These are phyloP conservation scores for Salix udensis DNA, from an alignment of 345 rosid species.

Conservation along the genomic window DNA sequence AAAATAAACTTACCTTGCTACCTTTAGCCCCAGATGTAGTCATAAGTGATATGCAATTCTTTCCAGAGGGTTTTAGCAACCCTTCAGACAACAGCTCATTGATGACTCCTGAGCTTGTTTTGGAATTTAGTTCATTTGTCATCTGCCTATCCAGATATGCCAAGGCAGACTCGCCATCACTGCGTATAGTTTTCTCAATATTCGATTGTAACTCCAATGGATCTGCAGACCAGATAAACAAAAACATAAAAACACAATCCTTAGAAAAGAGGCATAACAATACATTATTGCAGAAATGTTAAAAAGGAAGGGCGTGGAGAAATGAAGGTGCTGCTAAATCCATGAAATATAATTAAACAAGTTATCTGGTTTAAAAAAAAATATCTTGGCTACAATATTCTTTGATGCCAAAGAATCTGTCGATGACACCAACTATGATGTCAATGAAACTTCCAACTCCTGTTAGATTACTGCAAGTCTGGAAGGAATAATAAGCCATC, in stretches of 20 bases:
- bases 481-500: not conserved
- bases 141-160: conserved; percentile 72
- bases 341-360: no score
- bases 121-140: conserved; percentile 63
- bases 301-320: no score
- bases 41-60: conserved; percentile 89
- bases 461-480: not conserved
- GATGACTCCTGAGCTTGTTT: conserved; percentile 64
- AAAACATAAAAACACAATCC: not conserved
- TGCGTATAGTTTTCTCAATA: conserved; percentile 66
- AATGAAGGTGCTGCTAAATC: no score
- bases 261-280: not conserved
- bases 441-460: not conserved
- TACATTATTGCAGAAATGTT: not conserved
- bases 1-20: conserved; percentile 63
- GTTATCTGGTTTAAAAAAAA: no score
- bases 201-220: conserved; percentile 52
- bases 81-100: conserved; percentile 76
- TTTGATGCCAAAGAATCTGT: not conserved
- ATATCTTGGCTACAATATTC: not conserved
- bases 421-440: not conserved
- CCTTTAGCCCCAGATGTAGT: conserved; percentile 99
- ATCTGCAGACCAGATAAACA: conserved; percentile 41
- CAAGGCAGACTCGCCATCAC: conserved; percentile 78
- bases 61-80: conserved; percentile 69